Evolutionary conservation across 768 basidiomycete species (phyloP).

Genomic region (Postia placenta): DNA sequence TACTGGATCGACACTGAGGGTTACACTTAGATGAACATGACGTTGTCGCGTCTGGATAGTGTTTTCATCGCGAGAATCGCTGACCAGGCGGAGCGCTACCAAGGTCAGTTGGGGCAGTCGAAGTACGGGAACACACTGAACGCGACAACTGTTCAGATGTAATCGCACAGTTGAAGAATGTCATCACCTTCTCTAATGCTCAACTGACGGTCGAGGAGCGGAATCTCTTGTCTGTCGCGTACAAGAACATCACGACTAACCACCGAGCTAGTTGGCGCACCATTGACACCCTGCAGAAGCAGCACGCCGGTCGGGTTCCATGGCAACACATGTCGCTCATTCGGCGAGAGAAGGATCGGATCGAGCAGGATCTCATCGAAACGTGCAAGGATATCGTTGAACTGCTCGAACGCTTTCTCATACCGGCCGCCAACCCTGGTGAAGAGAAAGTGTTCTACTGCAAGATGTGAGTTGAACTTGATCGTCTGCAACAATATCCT

Average conservation of each 20-base stretch:
- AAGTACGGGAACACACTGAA: not conserved
- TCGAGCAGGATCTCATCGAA: constrained; percentile 70
- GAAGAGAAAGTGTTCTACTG: constrained; percentile 88
- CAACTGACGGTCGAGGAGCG: constrained; percentile 80
- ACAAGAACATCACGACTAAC: constrained; percentile 84
- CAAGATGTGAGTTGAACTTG: constrained; percentile 59
- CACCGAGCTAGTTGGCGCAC: constrained; percentile 83
- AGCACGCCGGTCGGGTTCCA: constrained; percentile 45
- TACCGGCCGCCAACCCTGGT: constrained; percentile 60
- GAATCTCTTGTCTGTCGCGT: constrained; percentile 82
- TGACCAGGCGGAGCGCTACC: constrained; percentile 85
- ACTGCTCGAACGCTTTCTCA: constrained; percentile 53
- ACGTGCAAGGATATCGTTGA: constrained; percentile 77
- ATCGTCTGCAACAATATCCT: not conserved
- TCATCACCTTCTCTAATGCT: constrained; percentile 61
- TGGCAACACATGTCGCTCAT: constrained; percentile 60
- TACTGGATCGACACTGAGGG: not conserved
- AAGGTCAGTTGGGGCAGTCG: constrained; percentile 43
- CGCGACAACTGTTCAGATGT: constrained; percentile 46
- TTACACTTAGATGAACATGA: not conserved
- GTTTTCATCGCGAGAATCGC: constrained; percentile 73
- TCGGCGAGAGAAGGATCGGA: constrained; percentile 64
- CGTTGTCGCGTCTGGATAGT: constrained; percentile 29
- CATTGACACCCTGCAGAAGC: constrained; percentile 69
- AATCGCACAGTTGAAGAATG: constrained; percentile 69